Conservation (phyloP, 164 flowering plant species). For the grape (Vitis vinifera) region ASM3070453v1 NC_081814.1:1089501-1090000, state of each 20-base stretch:
- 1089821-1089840: no score
- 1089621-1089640: not conserved
- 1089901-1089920: conserved; percentile 84
- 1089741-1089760: not conserved
- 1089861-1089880: not conserved
- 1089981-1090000: conserved; percentile 77
- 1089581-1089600: not conserved
- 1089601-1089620: not conserved
- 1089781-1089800: not conserved
- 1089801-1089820: not conserved
- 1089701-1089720: not conserved
- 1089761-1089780: not conserved
- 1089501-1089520: conserved; percentile 81
- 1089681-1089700: not conserved
- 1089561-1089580: conserved; percentile 98
- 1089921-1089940: conserved; percentile 91
- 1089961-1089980: conserved; percentile 80
- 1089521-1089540: conserved; percentile 95
- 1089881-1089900: conserved; percentile 46
- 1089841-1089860: not conserved
- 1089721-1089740: not conserved
- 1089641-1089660: not conserved
- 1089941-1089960: conserved; percentile 95
- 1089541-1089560: conserved; percentile 99
- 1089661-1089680: not conserved